These are phyloP conservation scores for Gentiana straminea DNA, from an alignment of 257 asterid genomes.

Conservation along the genomic window DNA sequence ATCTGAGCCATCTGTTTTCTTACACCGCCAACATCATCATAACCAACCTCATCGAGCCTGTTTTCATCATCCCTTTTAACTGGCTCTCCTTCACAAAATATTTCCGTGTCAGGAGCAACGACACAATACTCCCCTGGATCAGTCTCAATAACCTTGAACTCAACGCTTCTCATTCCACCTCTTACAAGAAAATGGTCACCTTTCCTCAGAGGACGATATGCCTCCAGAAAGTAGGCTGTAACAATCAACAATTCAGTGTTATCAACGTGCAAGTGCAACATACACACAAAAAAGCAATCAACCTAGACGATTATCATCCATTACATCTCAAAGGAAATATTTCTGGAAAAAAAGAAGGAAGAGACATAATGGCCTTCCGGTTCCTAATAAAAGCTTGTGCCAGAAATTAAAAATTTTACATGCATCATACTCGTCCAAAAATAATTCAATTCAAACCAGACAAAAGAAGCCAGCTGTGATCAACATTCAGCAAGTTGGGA, in stretches of 20 bases:
- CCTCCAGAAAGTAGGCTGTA: conserved; percentile 71
- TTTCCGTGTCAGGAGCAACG: conserved; percentile 81
- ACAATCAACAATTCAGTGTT: conserved; percentile 1
- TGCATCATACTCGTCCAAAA: too few species aligned
- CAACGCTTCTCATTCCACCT: conserved; percentile 86
- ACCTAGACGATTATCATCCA: too few species aligned
- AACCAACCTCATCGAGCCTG: conserved; percentile 68
- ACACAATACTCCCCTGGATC: conserved; percentile 79
- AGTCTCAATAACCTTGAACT: conserved; percentile 67
- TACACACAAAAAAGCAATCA: not conserved
- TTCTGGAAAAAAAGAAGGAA: too few species aligned
- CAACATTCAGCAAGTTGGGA: too few species aligned
- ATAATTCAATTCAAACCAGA: too few species aligned
- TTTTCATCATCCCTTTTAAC: conserved; percentile 69
- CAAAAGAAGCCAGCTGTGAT: too few species aligned
- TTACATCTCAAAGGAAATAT: too few species aligned
- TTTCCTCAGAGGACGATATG: conserved; percentile 74
- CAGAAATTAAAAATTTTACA: too few species aligned
- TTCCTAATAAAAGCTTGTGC: too few species aligned
- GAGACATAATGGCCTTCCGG: too few species aligned
- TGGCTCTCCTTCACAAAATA: conserved; percentile 85
- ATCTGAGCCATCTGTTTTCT: conserved; percentile 91
- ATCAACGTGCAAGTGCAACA: not conserved
- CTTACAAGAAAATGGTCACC: conserved; percentile 75
- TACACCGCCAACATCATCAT: conserved; percentile 91